Evolutionary conservation across 805 yeast species (phyloP).

Genomic region (Komagataella pseudopastoris): DNA sequence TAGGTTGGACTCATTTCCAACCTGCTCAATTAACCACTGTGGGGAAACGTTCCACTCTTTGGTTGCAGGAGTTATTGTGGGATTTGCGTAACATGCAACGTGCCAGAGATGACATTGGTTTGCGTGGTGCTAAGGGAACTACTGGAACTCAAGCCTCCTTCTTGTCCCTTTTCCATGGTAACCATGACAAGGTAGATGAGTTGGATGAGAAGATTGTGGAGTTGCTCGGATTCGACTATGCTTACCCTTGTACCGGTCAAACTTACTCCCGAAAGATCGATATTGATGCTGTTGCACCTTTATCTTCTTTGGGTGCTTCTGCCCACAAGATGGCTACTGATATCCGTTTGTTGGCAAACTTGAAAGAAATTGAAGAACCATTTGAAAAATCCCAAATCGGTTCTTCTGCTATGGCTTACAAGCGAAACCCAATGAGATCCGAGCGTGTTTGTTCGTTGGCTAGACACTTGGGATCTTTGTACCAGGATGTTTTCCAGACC

Average conservation of each 20-base stretch:
- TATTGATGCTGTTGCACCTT: conserved; percentile 83
- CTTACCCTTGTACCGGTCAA: conserved; percentile 97
- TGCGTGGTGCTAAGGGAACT: conserved; percentile 98
- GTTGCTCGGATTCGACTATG: conserved; percentile 84
- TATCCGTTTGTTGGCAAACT: conserved; percentile 85
- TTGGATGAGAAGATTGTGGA: conserved; percentile 88
- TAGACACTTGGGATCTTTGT: conserved; percentile 85
- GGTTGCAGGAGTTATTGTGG: conserved; percentile 98
- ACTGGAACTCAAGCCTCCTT: conserved; percentile 98
- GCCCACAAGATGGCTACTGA: conserved; percentile 98
- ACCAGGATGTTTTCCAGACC: conserved; percentile 89
- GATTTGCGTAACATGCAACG: conserved; percentile 91
- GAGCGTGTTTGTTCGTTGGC: conserved; percentile 98
- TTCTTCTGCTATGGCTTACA: conserved; percentile 97
- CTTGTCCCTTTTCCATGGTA: conserved; percentile 88
- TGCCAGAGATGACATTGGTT: conserved; percentile 92
- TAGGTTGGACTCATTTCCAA: conserved; percentile 99
- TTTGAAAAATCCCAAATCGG: conserved; percentile 98
- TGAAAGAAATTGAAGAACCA: conserved; percentile 97
- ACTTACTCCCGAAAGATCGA: conserved; percentile 98
- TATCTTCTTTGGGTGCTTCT: conserved; percentile 89
- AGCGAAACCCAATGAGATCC: conserved; percentile 98
- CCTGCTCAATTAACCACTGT: conserved; percentile 98
- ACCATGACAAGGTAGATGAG: conserved; percentile 91
- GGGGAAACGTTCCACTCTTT: conserved; percentile 94